phyloP scores from a whole-genome alignment of 1,284 basidiomycete genomes.

The Ganoderma boninense region DNA sequence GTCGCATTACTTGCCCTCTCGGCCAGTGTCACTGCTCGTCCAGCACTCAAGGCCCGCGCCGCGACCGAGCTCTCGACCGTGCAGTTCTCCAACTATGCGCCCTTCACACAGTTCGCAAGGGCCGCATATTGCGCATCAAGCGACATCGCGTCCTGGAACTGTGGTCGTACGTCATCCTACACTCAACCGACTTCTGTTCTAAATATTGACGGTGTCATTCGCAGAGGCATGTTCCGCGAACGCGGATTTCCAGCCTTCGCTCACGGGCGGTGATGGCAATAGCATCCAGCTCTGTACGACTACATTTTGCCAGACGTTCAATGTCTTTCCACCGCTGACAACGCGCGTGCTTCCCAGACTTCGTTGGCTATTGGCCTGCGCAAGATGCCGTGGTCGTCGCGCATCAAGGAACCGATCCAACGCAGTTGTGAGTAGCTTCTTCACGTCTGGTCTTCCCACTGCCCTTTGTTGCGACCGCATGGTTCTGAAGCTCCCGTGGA shows the following conservation, averaged over 20 bases:
- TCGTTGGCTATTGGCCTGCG: slow-evolving; percentile 56
- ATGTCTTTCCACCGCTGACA: neutral
- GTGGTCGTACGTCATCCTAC: slow-evolving; percentile 48
- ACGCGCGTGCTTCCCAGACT: slow-evolving; percentile 41
- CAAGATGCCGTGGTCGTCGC: slow-evolving; percentile 56
- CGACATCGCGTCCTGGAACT: slow-evolving; percentile 51
- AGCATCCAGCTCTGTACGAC: slow-evolving; percentile 52
- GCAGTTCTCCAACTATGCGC: slow-evolving; percentile 45
- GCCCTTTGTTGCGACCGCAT: neutral
- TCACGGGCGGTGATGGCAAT: slow-evolving; percentile 57
- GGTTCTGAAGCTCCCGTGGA: neutral
- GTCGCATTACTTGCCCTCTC: slow-evolving; percentile 13
- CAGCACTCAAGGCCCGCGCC: slow-evolving; percentile 15
- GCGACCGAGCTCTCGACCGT: slow-evolving; percentile 14
- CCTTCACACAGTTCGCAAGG: slow-evolving; percentile 58
- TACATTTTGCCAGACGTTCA: neutral
- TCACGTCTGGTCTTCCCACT: neutral
- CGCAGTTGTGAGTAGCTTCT: slow-evolving; percentile 45
- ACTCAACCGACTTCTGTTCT: neutral
- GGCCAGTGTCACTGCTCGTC: slow-evolving; percentile 10
- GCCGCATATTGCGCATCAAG: slow-evolving; percentile 58
- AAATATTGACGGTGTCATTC: neutral
- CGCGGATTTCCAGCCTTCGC: slow-evolving; percentile 51
- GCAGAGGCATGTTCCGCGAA: slow-evolving; percentile 49
- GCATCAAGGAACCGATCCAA: slow-evolving; percentile 62